Percentiles rank a stretch among this genome's conserved stretches.
These are phyloP conservation scores for Ocimum tenuiflorum DNA, from an alignment of 257 asterid species.

Conservation along the genomic window DNA sequence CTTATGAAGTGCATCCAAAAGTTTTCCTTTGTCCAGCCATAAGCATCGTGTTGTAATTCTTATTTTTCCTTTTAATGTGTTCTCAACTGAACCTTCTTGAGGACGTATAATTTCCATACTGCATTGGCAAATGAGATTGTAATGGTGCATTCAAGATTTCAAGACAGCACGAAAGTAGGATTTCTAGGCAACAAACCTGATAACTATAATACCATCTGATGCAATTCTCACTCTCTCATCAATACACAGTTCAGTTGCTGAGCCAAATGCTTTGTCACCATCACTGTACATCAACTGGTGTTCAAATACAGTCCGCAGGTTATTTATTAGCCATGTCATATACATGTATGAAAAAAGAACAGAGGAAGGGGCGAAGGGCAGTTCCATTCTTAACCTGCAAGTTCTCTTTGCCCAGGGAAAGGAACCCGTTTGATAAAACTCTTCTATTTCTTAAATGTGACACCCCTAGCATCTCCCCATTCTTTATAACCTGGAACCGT, in stretches of 20 bases:
- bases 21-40: constrained; percentile 98
- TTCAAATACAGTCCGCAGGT: constrained; percentile 26
- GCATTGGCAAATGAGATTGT: constrained; percentile 27
- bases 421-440: constrained; percentile 86
- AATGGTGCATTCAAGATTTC: constrained; percentile 15
- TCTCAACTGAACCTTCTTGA: constrained; percentile 43
- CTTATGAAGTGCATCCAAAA: constrained; percentile 89
- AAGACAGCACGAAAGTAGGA: constrained; percentile 3
- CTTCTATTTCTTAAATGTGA: constrained; percentile 90
- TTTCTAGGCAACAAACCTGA: constrained; percentile 43
- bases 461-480: constrained; percentile 98
- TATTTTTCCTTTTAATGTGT: constrained; percentile 74
- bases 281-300: constrained; percentile 93
- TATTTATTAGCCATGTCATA: constrained; percentile 1
- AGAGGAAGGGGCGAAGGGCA: constrained; percentile 14
- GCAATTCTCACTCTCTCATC: constrained; percentile 93
- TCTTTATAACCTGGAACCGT: constrained; percentile 72
- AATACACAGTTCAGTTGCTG: constrained; percentile 75
- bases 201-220: constrained; percentile 88
- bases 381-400: constrained; percentile 51
- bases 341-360: not conserved
- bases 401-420: constrained; percentile 83
- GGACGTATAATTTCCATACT: constrained; percentile 98
- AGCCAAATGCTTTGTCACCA: constrained; percentile 99
- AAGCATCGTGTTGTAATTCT: constrained; percentile 94